Conservation (phyloP, 768 basidiomycete species). For the Tulasnella sp. region DNA sequence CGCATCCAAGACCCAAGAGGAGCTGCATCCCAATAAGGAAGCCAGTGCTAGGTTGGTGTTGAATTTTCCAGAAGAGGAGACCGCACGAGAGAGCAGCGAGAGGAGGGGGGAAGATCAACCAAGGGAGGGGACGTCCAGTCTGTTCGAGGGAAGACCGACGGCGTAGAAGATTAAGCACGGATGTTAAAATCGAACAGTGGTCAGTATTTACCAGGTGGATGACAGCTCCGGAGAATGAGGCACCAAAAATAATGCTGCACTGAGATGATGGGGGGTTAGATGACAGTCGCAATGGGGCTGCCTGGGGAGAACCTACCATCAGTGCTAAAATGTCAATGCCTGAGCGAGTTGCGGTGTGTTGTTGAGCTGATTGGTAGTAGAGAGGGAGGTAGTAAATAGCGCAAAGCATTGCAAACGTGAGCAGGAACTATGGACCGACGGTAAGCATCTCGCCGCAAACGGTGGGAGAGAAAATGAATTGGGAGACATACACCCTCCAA, state of each 20-base stretch:
- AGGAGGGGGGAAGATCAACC: constrained; percentile 42
- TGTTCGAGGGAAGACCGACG: not conserved
- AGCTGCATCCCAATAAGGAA: constrained; percentile 47
- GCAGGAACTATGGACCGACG: constrained; percentile 36
- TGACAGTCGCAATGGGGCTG: not conserved
- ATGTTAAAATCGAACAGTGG: not conserved
- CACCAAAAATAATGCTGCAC: constrained; percentile 41
- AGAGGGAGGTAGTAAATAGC: constrained; percentile 45
- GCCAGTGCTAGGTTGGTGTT: not conserved
- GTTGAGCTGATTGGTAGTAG: constrained; percentile 42
- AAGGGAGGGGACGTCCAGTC: constrained; percentile 44
- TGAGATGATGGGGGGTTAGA: not conserved
- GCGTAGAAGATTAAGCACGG: not conserved
- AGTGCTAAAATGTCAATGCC: constrained; percentile 48
- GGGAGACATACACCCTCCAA: constrained; percentile 38
- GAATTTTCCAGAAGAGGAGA: constrained; percentile 40
- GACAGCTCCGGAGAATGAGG: constrained; percentile 43
- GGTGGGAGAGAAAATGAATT: not conserved
- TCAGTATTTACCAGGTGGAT: constrained; percentile 35
- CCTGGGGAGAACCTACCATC: constrained; percentile 36
- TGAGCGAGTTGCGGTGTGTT: constrained; percentile 43
- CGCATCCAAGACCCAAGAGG: constrained; percentile 48
- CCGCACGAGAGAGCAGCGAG: constrained; percentile 44
- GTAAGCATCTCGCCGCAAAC: not conserved
- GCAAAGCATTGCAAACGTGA: constrained; percentile 38